Evolutionary conservation across 225 moss, liverwort and hornwort genomes (phyloP), one percentile per base, ranked within the genome.

Genomic region (Sphagnum tenellum): DNA sequence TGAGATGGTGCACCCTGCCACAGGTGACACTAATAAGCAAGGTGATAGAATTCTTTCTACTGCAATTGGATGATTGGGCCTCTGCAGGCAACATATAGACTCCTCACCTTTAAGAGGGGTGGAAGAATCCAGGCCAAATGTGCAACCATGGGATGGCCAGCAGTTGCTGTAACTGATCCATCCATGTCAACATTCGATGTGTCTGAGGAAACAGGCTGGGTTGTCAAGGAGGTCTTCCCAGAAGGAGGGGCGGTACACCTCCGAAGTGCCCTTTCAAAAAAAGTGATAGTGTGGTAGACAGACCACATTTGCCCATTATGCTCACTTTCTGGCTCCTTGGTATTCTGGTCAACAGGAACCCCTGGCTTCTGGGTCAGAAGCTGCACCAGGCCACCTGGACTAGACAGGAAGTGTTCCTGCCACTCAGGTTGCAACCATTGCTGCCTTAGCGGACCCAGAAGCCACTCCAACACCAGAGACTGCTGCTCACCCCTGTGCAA

Each of bases 221-320:
- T 51, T 62, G 76, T 75, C 29, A 29, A 29, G 29, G 29, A 29
- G 47, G 67, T 69, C 73, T 84, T 87, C 69, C 77, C 87, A 69
- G 79, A 75, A 68, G 82, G 75, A 29, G 29, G 29, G 54, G 80
- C 87, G 10, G 86, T 89, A 72, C 87, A 90, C 76, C 98, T 84
- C 68, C 98, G 83, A 4, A 91, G 81, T 54, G 93, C 89, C 73
- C 93, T 72, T 79, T 98, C 93, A 78, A 98, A 90, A 70, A 98
- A 93, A 55, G 89, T 88, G 50, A 98, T 88, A 6, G 82, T 82
- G 69, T 98, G 93, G 70, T 85, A 98, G 69, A 98, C 80, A 11
- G 90, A 90, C 98, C 98, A 98, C 72, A 98, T 79, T 75, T 91
- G 83, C 72, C 87, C 93, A 64, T 93, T 89, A 58, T 71, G 65